Conservation (phyloP, 2,329 filamentous ascomycete species). For the Penicillium griseofulvum region DNA sequence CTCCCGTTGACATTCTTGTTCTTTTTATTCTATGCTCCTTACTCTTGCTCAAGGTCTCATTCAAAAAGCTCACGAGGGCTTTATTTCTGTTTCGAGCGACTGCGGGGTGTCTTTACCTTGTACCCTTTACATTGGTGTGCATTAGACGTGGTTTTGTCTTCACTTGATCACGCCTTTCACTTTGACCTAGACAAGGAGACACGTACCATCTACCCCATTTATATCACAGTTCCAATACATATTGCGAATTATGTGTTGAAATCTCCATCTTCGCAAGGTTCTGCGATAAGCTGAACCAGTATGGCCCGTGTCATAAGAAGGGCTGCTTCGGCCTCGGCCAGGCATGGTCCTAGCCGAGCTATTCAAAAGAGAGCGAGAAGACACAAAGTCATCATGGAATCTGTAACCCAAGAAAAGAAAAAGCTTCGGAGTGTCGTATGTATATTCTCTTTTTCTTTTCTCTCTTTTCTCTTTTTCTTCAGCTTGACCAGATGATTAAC, state of each 20-base stretch:
- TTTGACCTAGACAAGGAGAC: neutral
- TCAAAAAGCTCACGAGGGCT: neutral
- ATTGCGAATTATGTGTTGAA: constrained; percentile 17
- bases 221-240: neutral
- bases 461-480: no score
- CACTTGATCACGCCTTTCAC: neutral
- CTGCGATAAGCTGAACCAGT: constrained; percentile 20
- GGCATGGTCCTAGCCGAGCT: constrained; percentile 34
- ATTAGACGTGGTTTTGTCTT: neutral
- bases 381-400: constrained; percentile 60
- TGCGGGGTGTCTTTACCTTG: neutral
- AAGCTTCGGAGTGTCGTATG: constrained; percentile 55
- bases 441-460: no score
- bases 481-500: constrained; percentile 32
- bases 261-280: constrained; percentile 16
- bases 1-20: neutral
- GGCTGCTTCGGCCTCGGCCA: constrained; percentile 33
- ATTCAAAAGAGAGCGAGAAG: constrained; percentile 38
- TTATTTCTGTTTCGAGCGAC: neutral
- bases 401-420: constrained; percentile 59
- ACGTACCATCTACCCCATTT: neutral
- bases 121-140: neutral
- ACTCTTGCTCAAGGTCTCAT: neutral
- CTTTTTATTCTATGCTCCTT: neutral
- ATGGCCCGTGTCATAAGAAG: constrained; percentile 41